Percentiles rank a stretch among this genome's conserved stretches.
These are phyloP conservation scores for Tuber umbilicatum DNA, from an alignment of 495 filamentous ascomycete species.

Conservation along the genomic window DNA sequence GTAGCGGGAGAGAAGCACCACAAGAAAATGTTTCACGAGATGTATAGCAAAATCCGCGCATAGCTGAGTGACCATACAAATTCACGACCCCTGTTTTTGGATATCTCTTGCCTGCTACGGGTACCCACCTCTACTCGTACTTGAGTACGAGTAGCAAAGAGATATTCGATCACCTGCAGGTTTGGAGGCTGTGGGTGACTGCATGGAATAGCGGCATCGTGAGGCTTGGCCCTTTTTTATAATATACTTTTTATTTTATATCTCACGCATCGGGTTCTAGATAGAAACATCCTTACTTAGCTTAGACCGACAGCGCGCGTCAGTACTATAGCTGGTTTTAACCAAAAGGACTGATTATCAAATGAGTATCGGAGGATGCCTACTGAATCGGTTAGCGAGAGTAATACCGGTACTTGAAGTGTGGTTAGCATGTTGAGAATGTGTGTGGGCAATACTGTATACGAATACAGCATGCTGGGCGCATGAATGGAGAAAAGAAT, in stretches of 20 bases:
- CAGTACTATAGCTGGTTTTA: not conserved
- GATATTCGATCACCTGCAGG: not conserved
- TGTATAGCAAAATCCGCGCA: too few relatives aligned
- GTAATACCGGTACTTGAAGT: not conserved
- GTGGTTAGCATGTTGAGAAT: not conserved
- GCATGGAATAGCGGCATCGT: not conserved
- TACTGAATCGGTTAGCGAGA: not conserved
- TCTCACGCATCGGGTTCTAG: not conserved
- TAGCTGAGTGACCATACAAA: too few relatives aligned
- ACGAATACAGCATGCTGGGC: not conserved
- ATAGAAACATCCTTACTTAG: not conserved
- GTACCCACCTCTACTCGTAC: too few relatives aligned
- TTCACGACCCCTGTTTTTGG: too few relatives aligned
- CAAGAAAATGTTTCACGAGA: too few relatives aligned
- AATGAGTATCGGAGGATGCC: not conserved
- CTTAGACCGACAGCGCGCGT: not conserved
- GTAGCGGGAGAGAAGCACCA: too few relatives aligned
- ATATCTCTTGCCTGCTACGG: too few relatives aligned
- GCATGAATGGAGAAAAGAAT: not conserved
- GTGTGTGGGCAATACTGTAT: not conserved
- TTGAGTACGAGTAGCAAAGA: not conserved
- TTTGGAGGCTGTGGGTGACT: not conserved
- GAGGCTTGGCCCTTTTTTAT: not conserved
- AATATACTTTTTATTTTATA: not conserved
- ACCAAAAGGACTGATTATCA: not conserved